phyloP scores from a whole-genome alignment of 2,329 filamentous ascomycete species.

The Colletotrichum phormii region DNA sequence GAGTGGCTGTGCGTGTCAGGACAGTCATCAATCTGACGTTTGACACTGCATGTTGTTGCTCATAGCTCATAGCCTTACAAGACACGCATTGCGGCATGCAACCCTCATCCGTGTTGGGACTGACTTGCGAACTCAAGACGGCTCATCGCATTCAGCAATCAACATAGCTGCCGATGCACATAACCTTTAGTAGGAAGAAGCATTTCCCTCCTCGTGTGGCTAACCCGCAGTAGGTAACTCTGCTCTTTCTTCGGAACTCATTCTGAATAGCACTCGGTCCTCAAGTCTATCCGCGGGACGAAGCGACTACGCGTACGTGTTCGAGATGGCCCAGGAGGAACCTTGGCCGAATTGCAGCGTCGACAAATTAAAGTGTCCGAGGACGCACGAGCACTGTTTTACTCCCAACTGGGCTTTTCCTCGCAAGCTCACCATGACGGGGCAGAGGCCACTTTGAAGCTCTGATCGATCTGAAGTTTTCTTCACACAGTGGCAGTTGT shows the following conservation, averaged over 20 bases:
- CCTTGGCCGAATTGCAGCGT: background rate
- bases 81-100: background rate
- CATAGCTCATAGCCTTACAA: constrained; percentile 15
- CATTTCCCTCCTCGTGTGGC: background rate
- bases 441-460: background rate
- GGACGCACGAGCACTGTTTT: constrained; percentile 11
- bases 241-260: background rate
- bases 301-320: constrained; percentile 34
- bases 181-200: background rate
- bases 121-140: constrained; percentile 15
- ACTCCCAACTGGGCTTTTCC: background rate
- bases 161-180: background rate
- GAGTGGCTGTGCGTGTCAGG: background rate
- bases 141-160: background rate
- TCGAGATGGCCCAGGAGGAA: constrained; percentile 27
- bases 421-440: background rate
- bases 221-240: constrained; percentile 3
- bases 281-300: constrained; percentile 13
- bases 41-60: constrained; percentile 2
- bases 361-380: constrained; percentile 13
- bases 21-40: constrained; percentile 2
- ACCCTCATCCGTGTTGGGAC: constrained; percentile 5
- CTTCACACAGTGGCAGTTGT: background rate
- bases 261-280: constrained; percentile 3
- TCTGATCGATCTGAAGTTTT: constrained; percentile 1